Evolutionary conservation across 2,329 filamentous ascomycete species (phyloP).

Genomic region (Colletotrichum sublineola): DNA sequence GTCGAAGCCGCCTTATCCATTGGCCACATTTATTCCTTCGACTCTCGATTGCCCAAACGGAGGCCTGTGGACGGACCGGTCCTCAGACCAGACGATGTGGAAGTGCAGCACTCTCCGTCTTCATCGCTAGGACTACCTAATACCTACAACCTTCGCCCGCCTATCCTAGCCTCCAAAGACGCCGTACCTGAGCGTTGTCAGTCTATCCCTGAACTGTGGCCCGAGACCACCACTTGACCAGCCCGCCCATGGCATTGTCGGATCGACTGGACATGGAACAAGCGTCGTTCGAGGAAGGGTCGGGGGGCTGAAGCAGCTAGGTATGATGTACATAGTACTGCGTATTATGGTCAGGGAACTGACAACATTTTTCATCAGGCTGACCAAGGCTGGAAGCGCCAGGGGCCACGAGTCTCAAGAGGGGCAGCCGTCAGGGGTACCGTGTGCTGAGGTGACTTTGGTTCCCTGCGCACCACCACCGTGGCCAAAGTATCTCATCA

Average conservation of each 20-base stretch:
- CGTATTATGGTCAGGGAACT: background rate
- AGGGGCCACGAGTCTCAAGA: constrained; percentile 17
- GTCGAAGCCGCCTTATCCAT: background rate
- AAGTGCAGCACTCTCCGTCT: background rate
- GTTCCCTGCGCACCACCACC: background rate
- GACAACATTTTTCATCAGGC: background rate
- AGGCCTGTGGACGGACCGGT: background rate
- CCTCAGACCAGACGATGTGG: background rate
- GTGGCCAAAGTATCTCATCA: background rate
- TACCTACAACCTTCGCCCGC: background rate
- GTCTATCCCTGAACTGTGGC: constrained; percentile 14
- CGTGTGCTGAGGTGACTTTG: background rate
- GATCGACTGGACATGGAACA: constrained; percentile 57
- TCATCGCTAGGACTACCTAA: background rate
- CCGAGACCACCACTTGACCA: constrained; percentile 19
- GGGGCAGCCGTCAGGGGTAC: constrained; percentile 8
- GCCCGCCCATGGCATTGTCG: constrained; percentile 50
- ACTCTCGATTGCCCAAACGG: background rate
- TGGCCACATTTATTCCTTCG: too few relatives aligned
- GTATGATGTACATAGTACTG: too few relatives aligned
- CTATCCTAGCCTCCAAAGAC: background rate
- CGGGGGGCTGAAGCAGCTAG: constrained; percentile 36
- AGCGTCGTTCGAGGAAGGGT: constrained; percentile 50
- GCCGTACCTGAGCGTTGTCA: constrained; percentile 16
- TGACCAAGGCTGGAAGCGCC: background rate